Evolutionary conservation across 306 rosid species (phyloP).

Genomic region (Delonix regia): DNA sequence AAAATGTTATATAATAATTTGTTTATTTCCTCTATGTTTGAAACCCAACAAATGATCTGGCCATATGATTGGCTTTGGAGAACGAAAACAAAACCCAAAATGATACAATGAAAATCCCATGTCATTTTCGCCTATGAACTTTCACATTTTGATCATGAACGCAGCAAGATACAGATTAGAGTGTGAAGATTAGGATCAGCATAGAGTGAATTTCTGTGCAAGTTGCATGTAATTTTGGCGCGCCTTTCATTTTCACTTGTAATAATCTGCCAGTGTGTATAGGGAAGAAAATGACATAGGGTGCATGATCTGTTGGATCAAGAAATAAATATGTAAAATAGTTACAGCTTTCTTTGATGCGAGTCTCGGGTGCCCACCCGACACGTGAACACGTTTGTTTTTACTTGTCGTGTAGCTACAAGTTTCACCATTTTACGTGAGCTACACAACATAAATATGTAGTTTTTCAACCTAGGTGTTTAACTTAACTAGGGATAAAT

Average conservation of each 20-base stretch:
- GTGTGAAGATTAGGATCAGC: slow-evolving; percentile 24
- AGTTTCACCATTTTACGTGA: not conserved
- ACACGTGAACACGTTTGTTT: slow-evolving; percentile 29
- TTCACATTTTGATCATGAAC: slow-evolving; percentile 4
- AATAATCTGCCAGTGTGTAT: not conserved
- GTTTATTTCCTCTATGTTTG: not conserved
- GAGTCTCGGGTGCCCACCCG: slow-evolving; percentile 5
- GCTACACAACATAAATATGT: slow-evolving; percentile 37
- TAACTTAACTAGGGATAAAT: not conserved
- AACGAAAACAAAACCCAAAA: not conserved
- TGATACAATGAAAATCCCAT: slow-evolving; percentile 30
- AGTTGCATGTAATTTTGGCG: not conserved
- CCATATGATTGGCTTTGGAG: not conserved
- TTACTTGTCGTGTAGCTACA: not conserved
- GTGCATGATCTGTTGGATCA: not conserved
- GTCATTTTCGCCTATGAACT: slow-evolving; percentile 37
- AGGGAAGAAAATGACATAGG: not conserved
- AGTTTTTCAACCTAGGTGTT: slow-evolving; percentile 20
- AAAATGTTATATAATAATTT: too few relatives aligned
- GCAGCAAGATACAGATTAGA: not conserved
- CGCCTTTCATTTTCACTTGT: not conserved
- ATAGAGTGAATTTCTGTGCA: not conserved
- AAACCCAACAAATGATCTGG: not conserved
- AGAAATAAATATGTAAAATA: not conserved
- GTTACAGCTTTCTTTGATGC: not conserved